Evolutionary conservation across 805 yeast genomes (phyloP), one percentile per base, ranked within the genome.

Genomic region (Lipomyces yamadae): DNA sequence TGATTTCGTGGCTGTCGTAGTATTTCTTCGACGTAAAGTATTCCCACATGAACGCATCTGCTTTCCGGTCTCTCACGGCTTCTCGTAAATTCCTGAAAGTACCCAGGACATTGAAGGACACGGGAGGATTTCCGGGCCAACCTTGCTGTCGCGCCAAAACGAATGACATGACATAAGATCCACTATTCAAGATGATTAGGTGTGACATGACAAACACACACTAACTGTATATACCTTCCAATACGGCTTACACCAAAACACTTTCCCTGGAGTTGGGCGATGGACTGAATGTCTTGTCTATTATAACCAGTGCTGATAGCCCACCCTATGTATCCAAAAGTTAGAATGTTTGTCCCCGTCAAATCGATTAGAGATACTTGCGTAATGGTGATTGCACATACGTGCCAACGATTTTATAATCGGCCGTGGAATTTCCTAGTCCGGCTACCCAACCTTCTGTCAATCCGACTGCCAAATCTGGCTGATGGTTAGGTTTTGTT

Each of bases 31-130:
- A 86, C 0, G 98, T 92, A 81, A 92, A 92, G 78, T 90, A 84
- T 75, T 92, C 98, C 98, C 98, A 92, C 97, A 93, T 90, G 78
- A 92, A 92, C 1, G 94, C 96, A 75, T 92, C 97, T 45, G 88
- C 82, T 2, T 76, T 80, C 11, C 77, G 81, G 67, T 78, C 79
- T 78, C 91, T 91, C 50, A 92, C 98, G 1, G 92, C 87, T 69
- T 86, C 91, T 69, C 98, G 83, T 73, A 92, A 82, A 74, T 89
- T 90, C 74, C 84, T 83, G 79, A 92, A 92, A 68, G 84, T 90
- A 70, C 86, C 81, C 70, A 88, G 80, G 18, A 89, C 80, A 11
- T 80, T 81, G 45, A 80, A 75, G 67, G 79, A 84, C 74, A 83
- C 86, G 0, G 76, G 66, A 62, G 60, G 64, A 10, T 63, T 57